These are phyloP conservation scores for Talaromyces piceae DNA, from an alignment of 2,329 filamentous ascomycete species.

Conservation along the genomic window DNA sequence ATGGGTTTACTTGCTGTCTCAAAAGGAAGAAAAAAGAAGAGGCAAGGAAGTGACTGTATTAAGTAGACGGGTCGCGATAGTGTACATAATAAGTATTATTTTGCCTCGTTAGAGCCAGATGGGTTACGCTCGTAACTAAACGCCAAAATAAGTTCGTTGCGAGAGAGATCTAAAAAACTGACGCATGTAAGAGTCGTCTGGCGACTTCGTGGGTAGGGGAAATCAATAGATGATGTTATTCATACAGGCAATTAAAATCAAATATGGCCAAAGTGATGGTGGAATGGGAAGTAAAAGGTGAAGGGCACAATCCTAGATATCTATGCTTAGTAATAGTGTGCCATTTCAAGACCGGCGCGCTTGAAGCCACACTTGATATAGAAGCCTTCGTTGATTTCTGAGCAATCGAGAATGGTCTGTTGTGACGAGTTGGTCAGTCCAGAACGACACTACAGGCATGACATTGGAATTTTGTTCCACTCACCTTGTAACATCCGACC, in stretches of 20 bases:
- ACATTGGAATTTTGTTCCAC: slow-evolving; percentile 12
- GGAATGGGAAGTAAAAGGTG: background rate
- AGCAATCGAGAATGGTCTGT: slow-evolving; percentile 90
- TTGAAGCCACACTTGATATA: slow-evolving; percentile 97
- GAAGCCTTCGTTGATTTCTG: slow-evolving; percentile 92
- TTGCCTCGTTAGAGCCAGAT: background rate
- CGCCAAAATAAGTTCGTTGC: background rate
- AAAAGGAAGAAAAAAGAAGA: no score
- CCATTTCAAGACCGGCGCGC: slow-evolving; percentile 89
- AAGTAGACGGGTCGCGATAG: background rate
- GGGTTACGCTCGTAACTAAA: background rate
- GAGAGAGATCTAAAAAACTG: background rate
- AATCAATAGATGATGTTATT: background rate
- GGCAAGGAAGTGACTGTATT: background rate
- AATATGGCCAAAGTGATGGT: background rate
- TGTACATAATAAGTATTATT: background rate
- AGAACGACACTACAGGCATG: slow-evolving; percentile 3
- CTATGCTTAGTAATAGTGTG: slow-evolving; percentile 76
- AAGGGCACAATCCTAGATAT: no score
- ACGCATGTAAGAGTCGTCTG: background rate
- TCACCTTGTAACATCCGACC: slow-evolving; percentile 84
- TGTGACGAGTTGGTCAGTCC: no score
- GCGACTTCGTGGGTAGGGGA: background rate
- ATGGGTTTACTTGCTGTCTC: background rate
- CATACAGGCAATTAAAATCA: background rate